A percentile compares a stretch with the other conserved stretches of the same genome.
phyloP scores from a whole-genome alignment of 2,329 filamentous ascomycete genomes.

The Fusarium sp. region DNA sequence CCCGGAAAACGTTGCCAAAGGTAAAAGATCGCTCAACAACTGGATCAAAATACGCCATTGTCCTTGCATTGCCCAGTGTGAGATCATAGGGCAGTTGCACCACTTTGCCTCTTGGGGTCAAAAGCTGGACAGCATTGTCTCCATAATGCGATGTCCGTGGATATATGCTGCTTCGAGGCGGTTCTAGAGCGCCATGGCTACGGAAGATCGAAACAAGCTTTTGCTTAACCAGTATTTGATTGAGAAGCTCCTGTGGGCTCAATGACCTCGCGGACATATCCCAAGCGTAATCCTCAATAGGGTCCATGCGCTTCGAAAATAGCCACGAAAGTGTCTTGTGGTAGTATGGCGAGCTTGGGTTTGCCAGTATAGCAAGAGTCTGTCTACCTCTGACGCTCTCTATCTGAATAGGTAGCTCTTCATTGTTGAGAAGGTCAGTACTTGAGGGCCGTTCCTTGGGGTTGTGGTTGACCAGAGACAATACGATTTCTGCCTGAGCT shows the following conservation, averaged over 20 bases:
- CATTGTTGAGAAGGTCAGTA: conserved; percentile 82
- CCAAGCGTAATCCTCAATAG: conserved; percentile 83
- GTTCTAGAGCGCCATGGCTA: conserved; percentile 88
- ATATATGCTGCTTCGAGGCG: conserved; percentile 77
- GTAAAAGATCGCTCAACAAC: conserved; percentile 80
- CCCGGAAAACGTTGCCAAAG: conserved; percentile 88
- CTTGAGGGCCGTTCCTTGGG: conserved; percentile 86
- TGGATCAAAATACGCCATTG: conserved; percentile 75
- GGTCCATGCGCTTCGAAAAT: conserved; percentile 79
- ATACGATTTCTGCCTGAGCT: conserved; percentile 80
- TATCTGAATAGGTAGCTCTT: conserved; percentile 88
- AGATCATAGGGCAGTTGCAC: conserved; percentile 95
- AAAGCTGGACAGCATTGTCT: conserved; percentile 77
- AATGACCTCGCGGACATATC: conserved; percentile 70
- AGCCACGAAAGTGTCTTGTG: conserved; percentile 87
- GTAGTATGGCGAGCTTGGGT: conserved; percentile 87
- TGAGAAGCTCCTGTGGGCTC: conserved; percentile 69
- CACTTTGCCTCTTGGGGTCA: conserved; percentile 86
- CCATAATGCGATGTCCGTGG: conserved; percentile 83
- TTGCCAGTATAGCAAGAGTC: conserved; percentile 81
- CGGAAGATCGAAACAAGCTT: conserved; percentile 82
- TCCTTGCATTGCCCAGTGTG: conserved; percentile 86
- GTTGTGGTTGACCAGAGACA: conserved; percentile 81
- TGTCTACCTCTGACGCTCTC: conserved; percentile 91
- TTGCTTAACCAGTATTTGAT: conserved; percentile 78